Evolutionary conservation across 306 rosid species (phyloP).

Genomic region (Sophora flavescens): DNA sequence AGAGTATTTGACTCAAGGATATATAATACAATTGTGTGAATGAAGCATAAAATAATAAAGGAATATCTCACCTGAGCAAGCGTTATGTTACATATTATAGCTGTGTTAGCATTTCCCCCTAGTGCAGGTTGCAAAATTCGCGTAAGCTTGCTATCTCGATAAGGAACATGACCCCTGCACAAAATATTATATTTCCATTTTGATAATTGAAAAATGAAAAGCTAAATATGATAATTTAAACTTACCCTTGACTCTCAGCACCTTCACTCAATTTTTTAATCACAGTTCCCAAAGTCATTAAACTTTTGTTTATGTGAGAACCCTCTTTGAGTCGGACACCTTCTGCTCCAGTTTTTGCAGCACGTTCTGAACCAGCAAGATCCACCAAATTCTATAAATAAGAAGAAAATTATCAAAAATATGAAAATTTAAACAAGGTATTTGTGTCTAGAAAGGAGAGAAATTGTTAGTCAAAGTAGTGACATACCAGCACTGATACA

Average conservation of each 20-base stretch:
- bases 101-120: slow-evolving; percentile 97
- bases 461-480: slow-evolving; percentile 7
- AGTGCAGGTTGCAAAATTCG: slow-evolving; percentile 95
- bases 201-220: slow-evolving; percentile 33
- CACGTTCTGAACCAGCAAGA: slow-evolving; percentile 99
- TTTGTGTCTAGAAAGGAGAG: slow-evolving; percentile 30
- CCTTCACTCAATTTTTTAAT: slow-evolving; percentile 98
- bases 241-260: slow-evolving; percentile 98
- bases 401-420: slow-evolving; percentile 33
- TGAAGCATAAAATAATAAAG: slow-evolving; percentile 18
- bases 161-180: slow-evolving; percentile 95
- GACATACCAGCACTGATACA: slow-evolving; percentile 89
- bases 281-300: slow-evolving; percentile 98
- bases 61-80: slow-evolving; percentile 77
- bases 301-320: slow-evolving; percentile 94
- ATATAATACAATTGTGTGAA: slow-evolving; percentile 15
- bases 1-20: slow-evolving; percentile 5
- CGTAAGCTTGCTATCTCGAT: slow-evolving; percentile 98
- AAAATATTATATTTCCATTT: slow-evolving; percentile 37
- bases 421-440: slow-evolving; percentile 17
- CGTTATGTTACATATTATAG: slow-evolving; percentile 93
- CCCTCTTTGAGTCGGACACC: slow-evolving; percentile 97
- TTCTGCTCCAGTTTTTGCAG: slow-evolving; percentile 98
- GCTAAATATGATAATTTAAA: slow-evolving; percentile 34
- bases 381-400: slow-evolving; percentile 87